A percentile compares a stretch with the other conserved stretches of the same genome.
These are phyloP conservation scores for Quercus suber DNA, from an alignment of 306 rosid genomes.

Conservation along the genomic window DNA sequence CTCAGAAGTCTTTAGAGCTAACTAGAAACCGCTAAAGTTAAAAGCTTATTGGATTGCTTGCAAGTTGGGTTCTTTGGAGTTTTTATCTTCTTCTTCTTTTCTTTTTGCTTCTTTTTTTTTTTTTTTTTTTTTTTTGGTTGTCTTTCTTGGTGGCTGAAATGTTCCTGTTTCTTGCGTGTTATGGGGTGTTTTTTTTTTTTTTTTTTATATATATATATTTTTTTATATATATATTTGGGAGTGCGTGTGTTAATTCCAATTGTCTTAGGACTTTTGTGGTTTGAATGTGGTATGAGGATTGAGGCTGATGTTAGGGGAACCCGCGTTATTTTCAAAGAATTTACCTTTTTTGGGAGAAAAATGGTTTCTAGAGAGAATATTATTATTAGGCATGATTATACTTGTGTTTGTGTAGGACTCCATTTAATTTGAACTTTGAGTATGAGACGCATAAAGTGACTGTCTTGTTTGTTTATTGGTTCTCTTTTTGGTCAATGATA, in stretches of 20 bases:
- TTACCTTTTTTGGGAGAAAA: background rate
- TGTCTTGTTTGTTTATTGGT: constrained; percentile 23
- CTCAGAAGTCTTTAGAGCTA: no score
- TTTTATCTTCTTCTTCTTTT: background rate
- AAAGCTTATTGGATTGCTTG: background rate
- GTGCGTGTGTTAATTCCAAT: background rate
- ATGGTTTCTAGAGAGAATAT: constrained; percentile 21
- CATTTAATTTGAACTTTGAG: background rate
- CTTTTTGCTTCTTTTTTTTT: background rate
- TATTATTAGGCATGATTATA: background rate
- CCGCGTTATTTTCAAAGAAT: background rate
- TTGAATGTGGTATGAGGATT: constrained; percentile 9
- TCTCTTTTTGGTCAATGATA: constrained; percentile 25
- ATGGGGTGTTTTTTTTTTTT: background rate
- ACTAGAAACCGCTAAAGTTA: no score
- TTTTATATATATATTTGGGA: background rate
- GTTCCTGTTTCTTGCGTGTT: no score
- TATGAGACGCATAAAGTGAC: constrained; percentile 22
- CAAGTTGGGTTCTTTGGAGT: background rate
- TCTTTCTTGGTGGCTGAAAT: no score
- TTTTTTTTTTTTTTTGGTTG: background rate
- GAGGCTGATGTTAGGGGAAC: constrained; percentile 1
- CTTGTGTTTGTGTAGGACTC: constrained; percentile 9
- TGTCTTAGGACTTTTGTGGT: background rate
- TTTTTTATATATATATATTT: background rate